Conservation (phyloP, 2,329 filamentous ascomycete species). For the Allantophomopsis lycopodina region DNA sequence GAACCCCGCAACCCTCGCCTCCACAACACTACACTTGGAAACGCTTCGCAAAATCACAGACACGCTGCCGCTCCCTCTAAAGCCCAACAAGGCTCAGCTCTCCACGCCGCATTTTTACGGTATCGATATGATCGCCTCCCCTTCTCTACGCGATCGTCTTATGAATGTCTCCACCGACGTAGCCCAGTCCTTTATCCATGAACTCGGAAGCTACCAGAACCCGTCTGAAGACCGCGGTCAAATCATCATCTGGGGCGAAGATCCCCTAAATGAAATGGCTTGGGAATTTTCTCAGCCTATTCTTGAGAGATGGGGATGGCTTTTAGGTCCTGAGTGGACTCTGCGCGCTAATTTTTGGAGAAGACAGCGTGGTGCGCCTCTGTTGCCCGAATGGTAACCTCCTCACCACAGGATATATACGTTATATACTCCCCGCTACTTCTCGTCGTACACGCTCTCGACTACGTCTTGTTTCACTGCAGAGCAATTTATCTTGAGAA, state of each 20-base stretch:
- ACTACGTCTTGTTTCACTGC: too few species aligned
- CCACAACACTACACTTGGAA: conserved; percentile 20
- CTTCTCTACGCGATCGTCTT: conserved; percentile 22
- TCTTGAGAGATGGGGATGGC: conserved; percentile 24
- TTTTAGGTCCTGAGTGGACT: conserved; percentile 23
- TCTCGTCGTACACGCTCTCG: too few species aligned
- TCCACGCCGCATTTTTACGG: conserved; percentile 24
- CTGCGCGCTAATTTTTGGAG: conserved; percentile 26
- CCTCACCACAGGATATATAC: background rate
- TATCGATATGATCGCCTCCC: conserved; percentile 27
- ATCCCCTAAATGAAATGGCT: conserved; percentile 24
- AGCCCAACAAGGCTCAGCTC: conserved; percentile 24
- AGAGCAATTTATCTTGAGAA: too few species aligned
- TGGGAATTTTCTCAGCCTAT: conserved; percentile 27
- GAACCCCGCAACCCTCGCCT: conserved; percentile 18
- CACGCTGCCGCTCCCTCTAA: conserved; percentile 19
- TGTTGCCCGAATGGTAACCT: conserved; percentile 18
- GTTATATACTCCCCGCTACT: too few species aligned
- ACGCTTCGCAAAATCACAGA: conserved; percentile 16
- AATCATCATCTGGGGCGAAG: conserved; percentile 27
- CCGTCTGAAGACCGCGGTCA: conserved; percentile 23
- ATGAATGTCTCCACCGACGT: conserved; percentile 21
- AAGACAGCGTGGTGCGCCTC: conserved; percentile 20
- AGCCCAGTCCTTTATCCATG: conserved; percentile 21
- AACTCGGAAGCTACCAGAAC: conserved; percentile 21